Base-by-base conservation (phyloP, 345 rosid species). In the Camelina neglecta region DNA sequence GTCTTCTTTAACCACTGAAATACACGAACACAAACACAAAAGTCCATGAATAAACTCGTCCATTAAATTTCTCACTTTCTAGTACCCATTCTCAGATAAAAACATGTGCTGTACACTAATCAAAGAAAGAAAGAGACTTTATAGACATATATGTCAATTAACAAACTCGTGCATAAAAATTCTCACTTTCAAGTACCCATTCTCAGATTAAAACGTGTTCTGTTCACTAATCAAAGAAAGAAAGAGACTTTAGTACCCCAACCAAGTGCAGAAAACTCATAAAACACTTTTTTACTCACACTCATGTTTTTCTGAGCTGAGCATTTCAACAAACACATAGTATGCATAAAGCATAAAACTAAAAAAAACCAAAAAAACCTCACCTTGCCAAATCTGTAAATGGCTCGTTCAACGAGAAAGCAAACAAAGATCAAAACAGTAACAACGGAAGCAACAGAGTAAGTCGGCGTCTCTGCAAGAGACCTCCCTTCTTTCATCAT, bases 401-500 rank as follows among this genome's bases (percentile, higher is more conserved):
- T 89, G 68, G 96, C 84, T 15, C 97, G 88, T 77, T 93, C 86
- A 55, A 88, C 85, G 35, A 90, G 71, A 75, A 87, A 83, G 79
- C 93, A 90, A 71, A 83, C 90, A 63, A 87, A 88, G 29, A 90
- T 89, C 79, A 90, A 75, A 38, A 91, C 94, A 36, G 97, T 87
- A 47, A 86, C 81, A 12, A 93, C 90, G 2, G 94, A 81, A 78
- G 98, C 98, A 76, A 93, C 98, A 73, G 88, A 79, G 78, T 93
- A 91, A 44, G 94, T 91, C 2, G 98, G 98, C 16, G 98, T 93
- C 86, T 93, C 98, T 0, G 94, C 93, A 23, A 93, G 78, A 81
- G 98, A 93, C 84, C 92, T 86, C 77, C 90, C 92, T 70, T 76
- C 68, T 80, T 74, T 78, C 73, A 70, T 44, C 81, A 76, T 3